Conservation (phyloP, 352 stramenopile species). For the Phytophthora fragariaefolia region DNA sequence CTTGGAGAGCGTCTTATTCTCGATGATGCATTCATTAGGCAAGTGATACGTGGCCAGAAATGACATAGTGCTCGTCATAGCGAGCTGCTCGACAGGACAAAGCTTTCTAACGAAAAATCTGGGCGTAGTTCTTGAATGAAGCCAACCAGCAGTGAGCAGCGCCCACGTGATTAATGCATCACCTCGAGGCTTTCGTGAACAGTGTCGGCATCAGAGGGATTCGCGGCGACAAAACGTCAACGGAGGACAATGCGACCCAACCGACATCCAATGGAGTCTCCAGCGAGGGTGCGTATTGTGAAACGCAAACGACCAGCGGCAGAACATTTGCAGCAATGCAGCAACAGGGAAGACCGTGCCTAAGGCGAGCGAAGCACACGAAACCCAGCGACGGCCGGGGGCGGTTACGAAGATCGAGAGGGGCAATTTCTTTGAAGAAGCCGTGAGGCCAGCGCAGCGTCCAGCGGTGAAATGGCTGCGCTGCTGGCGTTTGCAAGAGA, state of each 20-base stretch:
- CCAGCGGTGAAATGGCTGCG: conserved; percentile 10
- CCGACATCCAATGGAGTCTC: too few relatives aligned
- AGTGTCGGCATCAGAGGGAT: conserved; percentile 19
- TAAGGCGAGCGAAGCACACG: too few relatives aligned
- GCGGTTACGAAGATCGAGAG: too few relatives aligned
- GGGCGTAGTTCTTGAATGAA: neutral
- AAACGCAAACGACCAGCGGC: neutral
- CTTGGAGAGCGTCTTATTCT: conserved; percentile 25
- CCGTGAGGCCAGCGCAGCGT: conserved; percentile 2
- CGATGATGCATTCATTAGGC: neutral
- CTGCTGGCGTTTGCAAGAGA: conserved; percentile 3
- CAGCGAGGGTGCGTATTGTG: neutral
- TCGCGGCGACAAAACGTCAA: conserved; percentile 3
- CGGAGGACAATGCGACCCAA: neutral
- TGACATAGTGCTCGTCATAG: neutral
- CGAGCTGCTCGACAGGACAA: neutral
- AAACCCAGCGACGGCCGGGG: too few relatives aligned
- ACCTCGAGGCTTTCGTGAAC: neutral
- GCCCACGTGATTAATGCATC: neutral
- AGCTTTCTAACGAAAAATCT: neutral
- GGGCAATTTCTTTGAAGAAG: neutral
- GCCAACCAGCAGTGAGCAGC: neutral
- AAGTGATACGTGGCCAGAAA: neutral
- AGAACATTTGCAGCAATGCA: neutral
- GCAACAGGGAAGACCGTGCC: neutral